phyloP scores from a whole-genome alignment of 2,329 filamentous ascomycete genomes.

The Ophiostoma ulmi region DNA sequence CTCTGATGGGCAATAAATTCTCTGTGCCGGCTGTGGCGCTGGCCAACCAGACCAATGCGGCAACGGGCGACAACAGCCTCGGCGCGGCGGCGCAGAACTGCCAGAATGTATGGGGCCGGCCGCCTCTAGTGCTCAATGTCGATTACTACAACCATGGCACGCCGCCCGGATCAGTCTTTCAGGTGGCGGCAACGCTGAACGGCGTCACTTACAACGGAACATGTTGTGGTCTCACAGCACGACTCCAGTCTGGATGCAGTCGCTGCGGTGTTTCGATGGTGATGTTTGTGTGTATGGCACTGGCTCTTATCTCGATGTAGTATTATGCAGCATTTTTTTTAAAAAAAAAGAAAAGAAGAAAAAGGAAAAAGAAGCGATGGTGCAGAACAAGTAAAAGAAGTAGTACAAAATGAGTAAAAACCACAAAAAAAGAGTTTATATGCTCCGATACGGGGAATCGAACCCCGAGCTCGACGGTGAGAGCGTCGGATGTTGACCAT shows the following conservation, averaged over 20 bases:
- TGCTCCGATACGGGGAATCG: conserved; percentile 19
- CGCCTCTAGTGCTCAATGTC: conserved; percentile 75
- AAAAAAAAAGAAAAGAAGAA: neutral
- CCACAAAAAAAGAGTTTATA: conserved; percentile 3
- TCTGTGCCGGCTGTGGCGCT: conserved; percentile 67
- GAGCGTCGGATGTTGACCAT: conserved; percentile 18
- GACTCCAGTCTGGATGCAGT: neutral
- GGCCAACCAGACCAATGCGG: conserved; percentile 67
- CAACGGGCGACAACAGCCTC: conserved; percentile 59
- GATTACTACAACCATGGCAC: conserved; percentile 76
- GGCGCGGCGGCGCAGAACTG: conserved; percentile 62
- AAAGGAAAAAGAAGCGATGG: neutral
- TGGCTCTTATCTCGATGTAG: neutral
- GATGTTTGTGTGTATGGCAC: neutral
- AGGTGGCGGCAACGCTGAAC: conserved; percentile 65
- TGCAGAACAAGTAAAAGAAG: no score
- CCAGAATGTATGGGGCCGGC: conserved; percentile 54
- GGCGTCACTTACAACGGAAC: conserved; percentile 61
- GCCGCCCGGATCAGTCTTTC: conserved; percentile 67
- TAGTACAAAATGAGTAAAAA: neutral
- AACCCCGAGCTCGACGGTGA: conserved; percentile 19
- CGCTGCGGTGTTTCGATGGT: neutral
- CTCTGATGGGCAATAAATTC: conserved; percentile 57
- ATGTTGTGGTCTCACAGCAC: conserved; percentile 49
- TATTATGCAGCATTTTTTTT: neutral